A percentile compares a stretch with the other conserved stretches of the same genome.
phyloP scores from a whole-genome alignment of 352 stramenopile genomes.

The Pythium sp. region DNA sequence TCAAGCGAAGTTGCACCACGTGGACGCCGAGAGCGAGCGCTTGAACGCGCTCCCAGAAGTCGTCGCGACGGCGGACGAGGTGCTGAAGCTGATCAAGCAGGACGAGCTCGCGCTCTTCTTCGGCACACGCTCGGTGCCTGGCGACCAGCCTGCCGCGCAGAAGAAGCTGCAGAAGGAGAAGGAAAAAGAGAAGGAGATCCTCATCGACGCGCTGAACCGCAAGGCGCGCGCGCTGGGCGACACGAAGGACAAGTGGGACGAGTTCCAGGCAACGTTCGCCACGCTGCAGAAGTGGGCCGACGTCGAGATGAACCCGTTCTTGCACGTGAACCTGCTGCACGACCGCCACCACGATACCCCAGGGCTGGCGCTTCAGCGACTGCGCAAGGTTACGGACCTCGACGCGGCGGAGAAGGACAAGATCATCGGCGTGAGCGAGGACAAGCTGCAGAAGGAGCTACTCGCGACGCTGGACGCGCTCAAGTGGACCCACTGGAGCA shows the following conservation, averaged over 20 bases:
- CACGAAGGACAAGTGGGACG: constrained; percentile 39
- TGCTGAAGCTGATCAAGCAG: constrained; percentile 59
- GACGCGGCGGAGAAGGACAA: constrained; percentile 63
- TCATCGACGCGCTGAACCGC: constrained; percentile 63
- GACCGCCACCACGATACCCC: constrained; percentile 45
- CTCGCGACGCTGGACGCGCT: constrained; percentile 33
- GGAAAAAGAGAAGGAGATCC: constrained; percentile 62
- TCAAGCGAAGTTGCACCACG: constrained; percentile 72
- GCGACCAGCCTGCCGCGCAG: constrained; percentile 41
- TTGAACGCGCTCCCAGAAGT: constrained; percentile 44
- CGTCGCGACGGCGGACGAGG: constrained; percentile 47
- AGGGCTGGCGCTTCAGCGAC: constrained; percentile 60
- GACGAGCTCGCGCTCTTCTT: constrained; percentile 74
- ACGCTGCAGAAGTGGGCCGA: constrained; percentile 78
- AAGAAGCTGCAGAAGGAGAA: constrained; percentile 81
- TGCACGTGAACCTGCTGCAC: constrained; percentile 60
- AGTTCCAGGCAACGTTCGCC: constrained; percentile 46
- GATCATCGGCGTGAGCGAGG: constrained; percentile 41
- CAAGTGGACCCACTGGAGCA: constrained; percentile 57
- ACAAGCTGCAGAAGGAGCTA: constrained; percentile 54
- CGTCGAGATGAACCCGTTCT: constrained; percentile 46
- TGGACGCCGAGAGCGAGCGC: constrained; percentile 57
- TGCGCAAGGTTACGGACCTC: constrained; percentile 66
- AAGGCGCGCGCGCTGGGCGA: constrained; percentile 75
- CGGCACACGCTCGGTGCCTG: constrained; percentile 54